Percentiles rank a stretch among this genome's conserved stretches.
phyloP scores from a whole-genome alignment of 768 basidiomycete genomes.

The Panus rudis region DNA sequence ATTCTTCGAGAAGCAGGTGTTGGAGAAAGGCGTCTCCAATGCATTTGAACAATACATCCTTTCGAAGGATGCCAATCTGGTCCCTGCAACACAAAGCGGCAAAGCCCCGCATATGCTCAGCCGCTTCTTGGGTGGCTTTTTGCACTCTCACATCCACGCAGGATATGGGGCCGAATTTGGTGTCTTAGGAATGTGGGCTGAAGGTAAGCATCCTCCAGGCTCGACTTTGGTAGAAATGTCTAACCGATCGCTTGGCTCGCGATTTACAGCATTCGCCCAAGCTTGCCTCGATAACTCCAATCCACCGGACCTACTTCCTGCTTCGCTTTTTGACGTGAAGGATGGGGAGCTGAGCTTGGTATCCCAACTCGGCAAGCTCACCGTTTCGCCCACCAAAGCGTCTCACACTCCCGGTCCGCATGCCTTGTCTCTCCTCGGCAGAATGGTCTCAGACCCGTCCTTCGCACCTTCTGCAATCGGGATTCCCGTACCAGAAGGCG shows the following conservation, averaged over 20 bases:
- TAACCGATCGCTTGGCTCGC: not conserved
- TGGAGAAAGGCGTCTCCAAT: constrained; percentile 35
- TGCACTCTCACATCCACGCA: constrained; percentile 61
- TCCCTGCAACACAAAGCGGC: constrained; percentile 8
- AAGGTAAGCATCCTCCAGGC: constrained; percentile 35
- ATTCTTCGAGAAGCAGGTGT: constrained; percentile 41
- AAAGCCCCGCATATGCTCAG: constrained; percentile 44
- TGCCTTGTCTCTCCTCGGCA: constrained; percentile 46
- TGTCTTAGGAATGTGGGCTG: constrained; percentile 49
- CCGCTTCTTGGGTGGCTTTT: constrained; percentile 45
- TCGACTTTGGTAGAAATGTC: not conserved
- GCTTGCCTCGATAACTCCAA: constrained; percentile 39
- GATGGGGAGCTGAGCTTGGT: constrained; percentile 2
- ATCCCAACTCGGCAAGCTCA: constrained; percentile 4
- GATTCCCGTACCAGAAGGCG: not conserved
- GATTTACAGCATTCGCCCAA: constrained; percentile 23
- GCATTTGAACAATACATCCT: constrained; percentile 61
- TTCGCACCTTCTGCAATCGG: constrained; percentile 10
- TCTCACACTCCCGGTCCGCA: constrained; percentile 22
- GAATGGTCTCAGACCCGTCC: constrained; percentile 45
- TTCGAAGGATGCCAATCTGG: constrained; percentile 25
- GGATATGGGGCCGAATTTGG: constrained; percentile 61
- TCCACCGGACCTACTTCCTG: constrained; percentile 28
- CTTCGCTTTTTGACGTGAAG: constrained; percentile 20
- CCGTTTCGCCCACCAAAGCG: constrained; percentile 1